These are phyloP conservation scores for Trichoderma gamsii DNA, from an alignment of 495 filamentous ascomycete genomes.

Conservation along the genomic window DNA sequence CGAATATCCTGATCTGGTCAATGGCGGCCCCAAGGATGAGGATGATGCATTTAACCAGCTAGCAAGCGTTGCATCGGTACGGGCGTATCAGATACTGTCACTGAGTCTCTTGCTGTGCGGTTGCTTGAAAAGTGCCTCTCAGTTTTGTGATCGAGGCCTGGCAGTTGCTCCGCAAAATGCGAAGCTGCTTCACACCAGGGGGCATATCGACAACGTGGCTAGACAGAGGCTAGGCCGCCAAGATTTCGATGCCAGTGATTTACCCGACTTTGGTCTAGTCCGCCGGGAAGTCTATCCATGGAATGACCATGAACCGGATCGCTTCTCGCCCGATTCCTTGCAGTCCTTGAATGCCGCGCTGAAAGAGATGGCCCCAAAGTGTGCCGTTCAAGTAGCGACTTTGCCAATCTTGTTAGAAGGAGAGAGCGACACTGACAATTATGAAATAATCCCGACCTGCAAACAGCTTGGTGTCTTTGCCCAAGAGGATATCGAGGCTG, in stretches of 20 bases:
- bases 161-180: constrained; percentile 35
- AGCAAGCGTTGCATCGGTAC: constrained; percentile 38
- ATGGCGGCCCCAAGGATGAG: constrained; percentile 24
- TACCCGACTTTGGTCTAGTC: constrained; percentile 69
- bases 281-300: constrained; percentile 89
- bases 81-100: constrained; percentile 52
- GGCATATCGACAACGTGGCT: constrained; percentile 43
- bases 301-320: constrained; percentile 84
- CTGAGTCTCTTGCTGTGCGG: constrained; percentile 59
- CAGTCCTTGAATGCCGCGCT: constrained; percentile 61
- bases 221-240: constrained; percentile 38
- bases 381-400: constrained; percentile 63
- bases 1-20: neutral
- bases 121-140: constrained; percentile 62
- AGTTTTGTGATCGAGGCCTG: constrained; percentile 55
- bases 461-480: constrained; percentile 87
- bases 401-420: constrained; percentile 61
- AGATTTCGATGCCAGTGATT: constrained; percentile 41
- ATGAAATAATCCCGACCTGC: constrained; percentile 47
- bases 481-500: constrained; percentile 67
- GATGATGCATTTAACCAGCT: constrained; percentile 29
- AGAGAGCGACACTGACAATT: constrained; percentile 34
- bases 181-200: constrained; percentile 41
- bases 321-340: constrained; percentile 64
- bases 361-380: constrained; percentile 57